Evolutionary conservation across 208 protist species (phyloP), one percentile per base, ranked within the genome.

Genomic region (Trypanosomatidae sp.): DNA sequence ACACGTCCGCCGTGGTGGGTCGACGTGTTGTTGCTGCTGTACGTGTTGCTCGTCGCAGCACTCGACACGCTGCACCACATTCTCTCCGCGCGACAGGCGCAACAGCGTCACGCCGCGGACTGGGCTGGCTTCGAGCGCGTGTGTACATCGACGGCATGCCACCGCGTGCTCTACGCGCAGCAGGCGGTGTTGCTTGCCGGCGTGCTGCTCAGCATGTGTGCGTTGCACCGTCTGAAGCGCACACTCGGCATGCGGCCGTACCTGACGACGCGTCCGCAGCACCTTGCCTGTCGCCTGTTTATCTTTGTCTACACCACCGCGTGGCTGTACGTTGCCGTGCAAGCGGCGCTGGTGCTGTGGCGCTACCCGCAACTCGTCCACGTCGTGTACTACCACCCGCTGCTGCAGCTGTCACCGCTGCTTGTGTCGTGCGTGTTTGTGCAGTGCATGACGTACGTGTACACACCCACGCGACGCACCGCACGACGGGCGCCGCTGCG

Each of bases 221-320:
- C 65, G 2, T 53, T 92, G 3, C 61, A 71, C 47, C 71, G 68
- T 57, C 58, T 85, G 43, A 43, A 60, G 2, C 50, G 56, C 30
- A 82, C 78, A 45, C 67, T 91, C 15, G 63, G 59, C 4, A 37
- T 51, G 6, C 56, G 58, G 42, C 64, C 77, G 0, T 91, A 91
- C 50, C 68, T 91, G 6, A 67, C 67, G 40, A 84, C 68, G 0
- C 73, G 82, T 3, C 77, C 73, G 1, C 73, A 80, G 57, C 82
- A 91, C 51, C 69, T 91, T 10, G 66, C 78, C 16, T 75, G 79
- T 37, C 74, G 76, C 32, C 59, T 87, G 6, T 75, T 91, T 48
- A 85, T 88, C 39, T 91, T 91, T 48, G 48, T 88, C 25, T 85
- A 86, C 37, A 58, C 58, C 48, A 74, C 67, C 2, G 58, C 65